phyloP scores from a whole-genome alignment of 2,329 filamentous ascomycete species.

The Clarireedia paspali region DNA sequence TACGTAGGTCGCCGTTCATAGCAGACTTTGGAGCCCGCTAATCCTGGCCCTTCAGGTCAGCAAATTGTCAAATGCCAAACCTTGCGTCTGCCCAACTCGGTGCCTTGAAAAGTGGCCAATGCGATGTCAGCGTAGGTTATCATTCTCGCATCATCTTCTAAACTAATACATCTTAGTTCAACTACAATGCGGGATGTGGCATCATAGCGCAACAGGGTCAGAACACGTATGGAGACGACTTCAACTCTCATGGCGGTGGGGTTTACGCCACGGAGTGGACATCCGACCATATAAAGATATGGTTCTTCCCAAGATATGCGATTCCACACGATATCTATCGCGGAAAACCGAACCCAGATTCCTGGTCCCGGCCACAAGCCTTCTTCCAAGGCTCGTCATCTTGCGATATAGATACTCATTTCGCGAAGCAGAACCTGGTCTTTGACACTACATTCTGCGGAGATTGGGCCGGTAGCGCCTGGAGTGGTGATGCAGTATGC shows the following conservation, averaged over 20 bases:
- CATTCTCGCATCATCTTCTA: neutral
- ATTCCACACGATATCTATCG: conserved; percentile 61
- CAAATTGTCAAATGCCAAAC: conserved; percentile 3
- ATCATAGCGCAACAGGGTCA: conserved; percentile 13
- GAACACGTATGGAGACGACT: conserved; percentile 47
- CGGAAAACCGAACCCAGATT: conserved; percentile 52
- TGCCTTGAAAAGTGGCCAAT: neutral
- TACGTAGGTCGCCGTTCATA: neutral
- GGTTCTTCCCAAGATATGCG: conserved; percentile 50
- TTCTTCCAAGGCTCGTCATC: conserved; percentile 40
- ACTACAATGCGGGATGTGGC: conserved; percentile 5
- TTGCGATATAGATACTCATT: conserved; percentile 65
- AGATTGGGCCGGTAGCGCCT: conserved; percentile 64
- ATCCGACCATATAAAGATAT: conserved; percentile 56
- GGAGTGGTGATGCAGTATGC: conserved; percentile 40
- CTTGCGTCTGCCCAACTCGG: neutral
- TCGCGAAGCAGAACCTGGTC: conserved; percentile 66
- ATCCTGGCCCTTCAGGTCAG: neutral
- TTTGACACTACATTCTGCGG: conserved; percentile 84
- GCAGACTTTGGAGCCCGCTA: too few relatives aligned
- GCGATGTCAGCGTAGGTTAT: neutral
- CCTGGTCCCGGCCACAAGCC: conserved; percentile 61
- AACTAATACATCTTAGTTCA: neutral
- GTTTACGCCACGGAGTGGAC: conserved; percentile 67
- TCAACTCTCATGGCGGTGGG: conserved; percentile 59